phyloP scores from a whole-genome alignment of 2,329 filamentous ascomycete species.

The Clarireedia monteithiana region DNA sequence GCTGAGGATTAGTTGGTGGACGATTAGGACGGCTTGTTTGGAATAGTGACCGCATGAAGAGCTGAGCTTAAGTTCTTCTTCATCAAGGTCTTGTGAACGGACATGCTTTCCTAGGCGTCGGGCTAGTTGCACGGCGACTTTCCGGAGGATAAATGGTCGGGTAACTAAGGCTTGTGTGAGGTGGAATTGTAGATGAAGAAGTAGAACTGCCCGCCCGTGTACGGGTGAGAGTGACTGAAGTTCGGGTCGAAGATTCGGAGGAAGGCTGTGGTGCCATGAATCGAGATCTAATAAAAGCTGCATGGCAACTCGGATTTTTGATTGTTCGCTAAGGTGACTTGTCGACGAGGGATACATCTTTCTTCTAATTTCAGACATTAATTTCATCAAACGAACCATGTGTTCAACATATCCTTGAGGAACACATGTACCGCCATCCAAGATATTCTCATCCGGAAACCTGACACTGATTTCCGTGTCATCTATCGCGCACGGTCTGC shows the following conservation, averaged over 20 bases:
- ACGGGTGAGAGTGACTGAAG: constrained; percentile 12
- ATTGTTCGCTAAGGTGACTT: constrained; percentile 16
- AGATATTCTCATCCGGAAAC: constrained; percentile 23
- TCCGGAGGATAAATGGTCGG: constrained; percentile 25
- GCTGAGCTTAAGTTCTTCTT: constrained; percentile 21
- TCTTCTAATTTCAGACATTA: constrained; percentile 22
- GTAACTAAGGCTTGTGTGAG: constrained; percentile 24
- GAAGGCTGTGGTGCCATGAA: constrained; percentile 23
- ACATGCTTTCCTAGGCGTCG: constrained; percentile 23
- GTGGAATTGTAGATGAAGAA: constrained; percentile 26
- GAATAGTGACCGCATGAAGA: constrained; percentile 22
- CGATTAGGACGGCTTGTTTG: constrained; percentile 16
- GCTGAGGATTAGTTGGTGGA: constrained; percentile 19
- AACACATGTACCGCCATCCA: constrained; percentile 21
- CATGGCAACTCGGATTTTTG: constrained; percentile 17
- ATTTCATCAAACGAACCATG: constrained; percentile 18
- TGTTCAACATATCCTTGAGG: constrained; percentile 23
- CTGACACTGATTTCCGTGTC: constrained; percentile 25
- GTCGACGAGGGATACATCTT: constrained; percentile 23
- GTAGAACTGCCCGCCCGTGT: constrained; percentile 23
- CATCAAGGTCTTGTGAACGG: constrained; percentile 21
- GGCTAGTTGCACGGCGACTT: constrained; percentile 24
- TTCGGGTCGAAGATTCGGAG: constrained; percentile 19
- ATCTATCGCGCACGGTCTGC: constrained; percentile 25
- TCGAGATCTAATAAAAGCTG: constrained; percentile 22